Evolutionary conservation across 1,284 basidiomycete species (phyloP).

Genomic region (Exobasidium cylindrosporum): DNA sequence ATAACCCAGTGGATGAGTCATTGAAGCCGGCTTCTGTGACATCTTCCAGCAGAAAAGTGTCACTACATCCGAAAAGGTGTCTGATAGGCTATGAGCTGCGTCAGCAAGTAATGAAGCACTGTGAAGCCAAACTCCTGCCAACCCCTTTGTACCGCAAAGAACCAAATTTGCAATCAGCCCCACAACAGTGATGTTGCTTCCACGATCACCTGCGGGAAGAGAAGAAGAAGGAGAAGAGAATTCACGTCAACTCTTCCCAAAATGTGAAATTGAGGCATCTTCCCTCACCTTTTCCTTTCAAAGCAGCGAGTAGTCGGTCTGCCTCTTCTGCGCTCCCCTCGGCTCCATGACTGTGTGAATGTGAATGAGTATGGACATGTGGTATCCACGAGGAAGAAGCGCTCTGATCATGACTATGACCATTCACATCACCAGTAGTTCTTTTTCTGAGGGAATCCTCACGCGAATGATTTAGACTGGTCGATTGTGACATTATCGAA

Average conservation of each 20-base stretch:
- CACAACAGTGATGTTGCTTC: conserved; percentile 55
- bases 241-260: too few relatives aligned
- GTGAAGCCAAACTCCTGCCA: conserved; percentile 60
- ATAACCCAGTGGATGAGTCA: conserved; percentile 77
- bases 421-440: conserved; percentile 18
- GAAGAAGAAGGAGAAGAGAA: too few relatives aligned
- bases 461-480: conserved; percentile 9
- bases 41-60: conserved; percentile 88
- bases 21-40: conserved; percentile 73
- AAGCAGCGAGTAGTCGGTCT: conserved; percentile 48
- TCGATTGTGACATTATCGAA: conserved; percentile 17
- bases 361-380: conserved; percentile 17
- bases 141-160: conserved; percentile 77
- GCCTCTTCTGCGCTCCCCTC: conserved; percentile 52
- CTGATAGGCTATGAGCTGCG: conserved; percentile 84
- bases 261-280: too few relatives aligned
- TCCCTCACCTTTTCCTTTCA: conserved; percentile 40
- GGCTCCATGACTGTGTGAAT: conserved; percentile 46
- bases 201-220: conserved; percentile 36
- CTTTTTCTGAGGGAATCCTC: background rate
- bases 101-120: conserved; percentile 89
- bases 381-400: background rate
- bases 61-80: conserved; percentile 85
- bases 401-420: conserved; percentile 16
- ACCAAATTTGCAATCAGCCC: conserved; percentile 82